Conservation (phyloP, 345 rosid species). For the Citrus inodora region DNA sequence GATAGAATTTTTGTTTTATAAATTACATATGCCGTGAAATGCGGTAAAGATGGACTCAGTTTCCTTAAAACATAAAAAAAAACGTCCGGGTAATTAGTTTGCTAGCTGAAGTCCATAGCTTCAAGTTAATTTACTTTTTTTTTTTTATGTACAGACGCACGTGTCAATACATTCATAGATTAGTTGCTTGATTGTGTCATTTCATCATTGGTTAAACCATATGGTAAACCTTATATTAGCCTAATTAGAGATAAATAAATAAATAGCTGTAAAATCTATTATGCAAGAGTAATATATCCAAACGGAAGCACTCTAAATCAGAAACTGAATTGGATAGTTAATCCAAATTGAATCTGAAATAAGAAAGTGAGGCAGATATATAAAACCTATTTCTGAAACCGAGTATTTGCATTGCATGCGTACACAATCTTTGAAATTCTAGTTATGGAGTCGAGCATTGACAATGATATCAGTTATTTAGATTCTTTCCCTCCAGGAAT, state of each 20-base stretch:
- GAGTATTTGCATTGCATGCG: not conserved
- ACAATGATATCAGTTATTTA: not conserved
- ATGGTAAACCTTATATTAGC: not conserved
- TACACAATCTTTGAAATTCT: not conserved
- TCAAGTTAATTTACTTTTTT: no score
- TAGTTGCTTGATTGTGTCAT: no score
- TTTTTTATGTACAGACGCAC: no score
- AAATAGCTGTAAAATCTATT: not conserved
- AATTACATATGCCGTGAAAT: no score
- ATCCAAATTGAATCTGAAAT: not conserved
- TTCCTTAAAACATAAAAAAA: no score
- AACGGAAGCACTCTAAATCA: not conserved
- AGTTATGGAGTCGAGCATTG: not conserved
- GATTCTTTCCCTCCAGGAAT: not conserved
- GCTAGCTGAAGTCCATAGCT: no score
- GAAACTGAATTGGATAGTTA: not conserved
- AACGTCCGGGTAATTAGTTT: no score
- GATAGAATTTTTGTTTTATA: no score
- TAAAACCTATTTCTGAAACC: not conserved
- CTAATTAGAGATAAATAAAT: no score
- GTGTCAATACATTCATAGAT: no score
- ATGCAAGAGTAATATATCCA: not conserved
- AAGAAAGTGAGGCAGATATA: not conserved
- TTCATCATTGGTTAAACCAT: no score
- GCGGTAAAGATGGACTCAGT: no score